Percentiles rank a stretch among this genome's conserved stretches.
Evolutionary conservation across 192 early-diverging fungal species (phyloP).

Genomic region (Gigaspora rosea): DNA sequence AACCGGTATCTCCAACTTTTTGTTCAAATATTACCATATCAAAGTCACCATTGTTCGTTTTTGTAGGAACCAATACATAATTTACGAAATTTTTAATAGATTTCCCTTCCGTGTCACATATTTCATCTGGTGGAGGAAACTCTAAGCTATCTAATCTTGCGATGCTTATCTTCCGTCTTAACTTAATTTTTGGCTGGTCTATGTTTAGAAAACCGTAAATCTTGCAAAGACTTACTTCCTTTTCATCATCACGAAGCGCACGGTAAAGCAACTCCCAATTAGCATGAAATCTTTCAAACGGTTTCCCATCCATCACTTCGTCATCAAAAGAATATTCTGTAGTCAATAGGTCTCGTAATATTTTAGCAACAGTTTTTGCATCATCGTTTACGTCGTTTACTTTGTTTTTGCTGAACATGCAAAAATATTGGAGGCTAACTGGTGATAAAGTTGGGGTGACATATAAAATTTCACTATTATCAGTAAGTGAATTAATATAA

Average conservation of each 20-base stretch:
- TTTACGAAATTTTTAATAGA: background rate
- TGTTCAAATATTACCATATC: slow-evolving; percentile 1
- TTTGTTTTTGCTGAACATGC: background rate
- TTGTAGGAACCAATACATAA: background rate
- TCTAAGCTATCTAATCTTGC: background rate
- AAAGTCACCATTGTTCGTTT: slow-evolving; percentile 5
- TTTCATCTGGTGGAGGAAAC: background rate
- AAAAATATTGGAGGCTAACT: slow-evolving; percentile 16
- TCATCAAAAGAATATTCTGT: slow-evolving; percentile 5
- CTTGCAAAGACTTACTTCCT: background rate
- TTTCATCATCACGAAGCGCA: background rate
- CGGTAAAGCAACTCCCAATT: background rate
- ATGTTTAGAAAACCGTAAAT: slow-evolving; percentile 20
- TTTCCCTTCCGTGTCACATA: background rate
- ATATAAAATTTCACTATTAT: background rate
- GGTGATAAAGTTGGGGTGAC: slow-evolving; percentile 4
- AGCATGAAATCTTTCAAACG: too few species aligned
- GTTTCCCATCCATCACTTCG: too few species aligned
- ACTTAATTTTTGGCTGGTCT: background rate
- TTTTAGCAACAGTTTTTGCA: background rate
- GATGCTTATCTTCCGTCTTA: background rate
- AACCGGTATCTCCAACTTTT: slow-evolving; percentile 1
- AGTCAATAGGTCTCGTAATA: background rate
- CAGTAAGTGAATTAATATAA: slow-evolving; percentile 20
- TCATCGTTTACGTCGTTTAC: background rate